Evolutionary conservation across 23 red algal genomes (phyloP), one percentile per base, ranked within the genome.

Genomic region (Pyropia haitanensis): DNA sequence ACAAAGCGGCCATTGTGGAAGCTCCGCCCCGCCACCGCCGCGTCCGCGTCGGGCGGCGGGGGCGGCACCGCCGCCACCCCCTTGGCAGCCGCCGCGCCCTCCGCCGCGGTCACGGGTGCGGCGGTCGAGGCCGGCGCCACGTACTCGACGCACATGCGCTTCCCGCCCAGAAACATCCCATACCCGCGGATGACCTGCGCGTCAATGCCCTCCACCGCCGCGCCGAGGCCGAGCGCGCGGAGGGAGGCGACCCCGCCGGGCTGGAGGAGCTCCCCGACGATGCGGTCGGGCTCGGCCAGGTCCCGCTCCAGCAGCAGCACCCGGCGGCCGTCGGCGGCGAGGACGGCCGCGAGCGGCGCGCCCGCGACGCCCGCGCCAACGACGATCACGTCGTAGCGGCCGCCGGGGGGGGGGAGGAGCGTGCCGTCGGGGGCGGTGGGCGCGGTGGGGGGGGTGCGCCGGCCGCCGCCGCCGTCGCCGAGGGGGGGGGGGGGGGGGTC

Each of bases 1-100:
- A 98, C 61, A 69, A 98, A 98, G 26, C 94, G 66, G 32, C 94
- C 85, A 57, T 98, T 98, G 67, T 98, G 94, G 76, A 98, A 98
- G 39, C 67, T 74, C 46, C 75, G 73, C 16, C 94, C 94, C 1
- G 70, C 76, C 22, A 20, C 54, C 24, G 14, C 53, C 15, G 56
- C 28, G 6, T 67, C 27, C 33, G 64, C 16, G 20, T 20, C 26
- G 9, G 48, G 67, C 6, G 55, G 8, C 9, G 63, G 5, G 4
- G 32, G 18, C 31, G 63, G 1, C 24, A 10, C 0, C 5, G 0
- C 51, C 7, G 7, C 69, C 15, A n/a, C 70, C 10, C 29, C 82
- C 59, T 18, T 18, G 5, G 5, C 59, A 14, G 19, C 63, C 50
- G 23, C 44, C 5, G 58, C 49, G 5, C 31, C 16, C 24, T 49